These are phyloP conservation scores for Cordyceps cicadae DNA, from an alignment of 2,329 filamentous ascomycete species.

Conservation along the genomic window DNA sequence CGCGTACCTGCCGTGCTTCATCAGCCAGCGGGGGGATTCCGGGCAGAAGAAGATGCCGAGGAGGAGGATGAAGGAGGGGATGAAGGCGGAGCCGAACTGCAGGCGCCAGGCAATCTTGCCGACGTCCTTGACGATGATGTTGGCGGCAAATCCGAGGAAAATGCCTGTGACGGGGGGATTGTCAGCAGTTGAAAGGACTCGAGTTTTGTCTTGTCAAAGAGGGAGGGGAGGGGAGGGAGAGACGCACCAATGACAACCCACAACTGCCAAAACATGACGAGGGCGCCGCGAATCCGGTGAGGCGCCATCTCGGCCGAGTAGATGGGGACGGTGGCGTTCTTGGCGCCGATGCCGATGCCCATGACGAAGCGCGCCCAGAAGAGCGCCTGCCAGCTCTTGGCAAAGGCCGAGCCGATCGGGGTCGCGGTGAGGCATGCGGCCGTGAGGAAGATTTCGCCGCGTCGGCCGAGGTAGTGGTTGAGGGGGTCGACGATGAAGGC, in stretches of 20 bases:
- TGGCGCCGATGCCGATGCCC: slow-evolving; percentile 60
- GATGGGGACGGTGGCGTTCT: slow-evolving; percentile 57
- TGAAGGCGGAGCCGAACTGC: slow-evolving; percentile 52
- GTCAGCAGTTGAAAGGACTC: too few species aligned
- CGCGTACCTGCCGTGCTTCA: slow-evolving; percentile 52
- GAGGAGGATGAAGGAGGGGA: slow-evolving; percentile 42
- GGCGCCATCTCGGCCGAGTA: slow-evolving; percentile 67
- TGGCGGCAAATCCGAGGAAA: slow-evolving; percentile 42
- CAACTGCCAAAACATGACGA: slow-evolving; percentile 69
- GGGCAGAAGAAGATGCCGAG: slow-evolving; percentile 55
- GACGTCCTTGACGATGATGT: slow-evolving; percentile 45
- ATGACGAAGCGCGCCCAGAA: slow-evolving; percentile 58
- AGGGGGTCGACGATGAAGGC: slow-evolving; percentile 34
- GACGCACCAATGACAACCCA: slow-evolving; percentile 22
- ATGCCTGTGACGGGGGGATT: slow-evolving; percentile 26
- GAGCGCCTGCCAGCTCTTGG: slow-evolving; percentile 57
- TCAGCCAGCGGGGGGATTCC: slow-evolving; percentile 54
- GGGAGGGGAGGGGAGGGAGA: neutral
- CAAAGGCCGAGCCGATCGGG: slow-evolving; percentile 48
- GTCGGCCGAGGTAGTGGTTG: slow-evolving; percentile 56
- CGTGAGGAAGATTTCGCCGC: slow-evolving; percentile 59
- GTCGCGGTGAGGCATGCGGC: slow-evolving; percentile 40
- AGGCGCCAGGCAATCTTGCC: slow-evolving; percentile 51
- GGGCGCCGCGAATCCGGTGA: slow-evolving; percentile 56
- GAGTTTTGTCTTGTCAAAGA: too few species aligned